Percentiles rank a stretch among this genome's conserved stretches.
phyloP scores from a whole-genome alignment of 352 stramenopile genomes.

The Halophytophthora polymorphica region DNA sequence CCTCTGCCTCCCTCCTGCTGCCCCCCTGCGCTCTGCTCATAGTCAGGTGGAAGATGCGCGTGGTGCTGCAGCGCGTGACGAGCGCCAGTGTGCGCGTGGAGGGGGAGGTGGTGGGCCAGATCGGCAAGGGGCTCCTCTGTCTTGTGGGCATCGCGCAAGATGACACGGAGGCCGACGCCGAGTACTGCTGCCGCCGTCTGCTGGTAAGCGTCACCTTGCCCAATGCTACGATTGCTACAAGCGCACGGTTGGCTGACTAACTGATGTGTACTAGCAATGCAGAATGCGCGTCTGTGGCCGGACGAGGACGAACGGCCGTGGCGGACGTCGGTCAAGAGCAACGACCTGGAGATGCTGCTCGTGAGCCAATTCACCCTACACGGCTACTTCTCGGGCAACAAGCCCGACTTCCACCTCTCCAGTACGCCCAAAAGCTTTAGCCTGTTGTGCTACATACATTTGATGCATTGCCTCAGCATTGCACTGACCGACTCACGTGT shows the following conservation, averaged over 20 bases:
- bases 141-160: constrained; percentile 74
- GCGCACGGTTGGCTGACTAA: not conserved
- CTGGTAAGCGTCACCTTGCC: constrained; percentile 35
- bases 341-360: constrained; percentile 76
- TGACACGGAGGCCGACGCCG: constrained; percentile 78
- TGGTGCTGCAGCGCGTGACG: constrained; percentile 80
- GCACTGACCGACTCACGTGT: too few species aligned
- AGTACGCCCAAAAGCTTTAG: constrained; percentile 36
- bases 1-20: too few species aligned
- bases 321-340: constrained; percentile 64
- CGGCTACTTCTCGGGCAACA: constrained; percentile 80
- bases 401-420: constrained; percentile 82
- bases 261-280: not conserved
- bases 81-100: constrained; percentile 79
- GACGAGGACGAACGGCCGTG: constrained; percentile 50
- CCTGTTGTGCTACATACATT: not conserved
- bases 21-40: not conserved
- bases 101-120: constrained; percentile 67
- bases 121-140: constrained; percentile 74
- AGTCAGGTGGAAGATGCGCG: constrained; percentile 51
- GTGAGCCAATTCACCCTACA: constrained; percentile 88
- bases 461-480: not conserved
- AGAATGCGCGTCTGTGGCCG: constrained; percentile 83
- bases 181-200: constrained; percentile 77
- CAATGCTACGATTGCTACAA: constrained; percentile 5